Percentiles rank a stretch among this genome's conserved stretches.
Conservation (phyloP, 176 grass and related monocot genomes). For the Rhynchospora pubera region DNA sequence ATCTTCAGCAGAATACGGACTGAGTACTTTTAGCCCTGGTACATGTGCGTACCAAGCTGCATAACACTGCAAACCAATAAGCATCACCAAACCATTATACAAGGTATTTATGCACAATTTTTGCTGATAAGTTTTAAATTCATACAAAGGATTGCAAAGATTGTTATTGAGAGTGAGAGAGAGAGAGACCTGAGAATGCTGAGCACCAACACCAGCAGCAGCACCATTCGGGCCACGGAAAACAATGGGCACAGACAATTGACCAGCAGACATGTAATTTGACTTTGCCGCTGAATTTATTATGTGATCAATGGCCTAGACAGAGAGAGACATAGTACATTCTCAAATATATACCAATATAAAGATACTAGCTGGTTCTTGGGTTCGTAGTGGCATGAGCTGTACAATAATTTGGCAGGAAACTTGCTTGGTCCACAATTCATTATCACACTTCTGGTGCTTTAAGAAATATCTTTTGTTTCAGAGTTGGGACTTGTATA, state of each 20-base stretch:
- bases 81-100: not conserved
- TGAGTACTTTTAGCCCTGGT: constrained; percentile 84
- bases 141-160: not conserved
- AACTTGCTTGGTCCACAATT: not conserved
- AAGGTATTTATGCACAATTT: not conserved
- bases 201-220: constrained; percentile 93
- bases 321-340: constrained; percentile 9
- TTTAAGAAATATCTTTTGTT: not conserved
- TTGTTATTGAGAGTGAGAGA: not conserved
- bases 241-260: constrained; percentile 83
- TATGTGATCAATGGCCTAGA: constrained; percentile 99
- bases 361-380: not conserved
- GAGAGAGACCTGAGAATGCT: constrained; percentile 85
- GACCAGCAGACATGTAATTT: constrained; percentile 95
- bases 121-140: not conserved
- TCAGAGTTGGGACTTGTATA: not conserved
- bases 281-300: constrained; percentile 98
- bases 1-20: constrained; percentile 90
- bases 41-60: constrained; percentile 93
- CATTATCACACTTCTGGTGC: not conserved
- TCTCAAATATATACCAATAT: not conserved
- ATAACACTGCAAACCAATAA: constrained; percentile 65
- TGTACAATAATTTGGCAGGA: not conserved
- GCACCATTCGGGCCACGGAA: constrained; percentile 94
- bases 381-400: not conserved